Evolutionary conservation across 257 asterid species (phyloP).

Genomic region (Lycium barbarum): DNA sequence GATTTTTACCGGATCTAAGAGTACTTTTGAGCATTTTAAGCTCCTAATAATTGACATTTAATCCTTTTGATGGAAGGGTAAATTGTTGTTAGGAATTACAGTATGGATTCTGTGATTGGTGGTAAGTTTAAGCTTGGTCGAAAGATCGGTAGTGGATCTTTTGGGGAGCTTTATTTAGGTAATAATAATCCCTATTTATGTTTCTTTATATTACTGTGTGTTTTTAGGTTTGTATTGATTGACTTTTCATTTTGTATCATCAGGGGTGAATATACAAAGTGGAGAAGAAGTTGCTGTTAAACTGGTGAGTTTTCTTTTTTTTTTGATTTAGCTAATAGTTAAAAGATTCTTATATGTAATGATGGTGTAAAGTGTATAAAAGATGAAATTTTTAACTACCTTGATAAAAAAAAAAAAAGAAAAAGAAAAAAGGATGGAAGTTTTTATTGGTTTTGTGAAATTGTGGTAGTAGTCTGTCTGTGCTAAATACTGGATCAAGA

Average conservation of each 20-base stretch:
- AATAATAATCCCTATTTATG: slow-evolving; percentile 28
- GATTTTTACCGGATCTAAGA: neutral
- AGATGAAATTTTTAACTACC: neutral
- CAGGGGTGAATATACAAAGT: slow-evolving; percentile 76
- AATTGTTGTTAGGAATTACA: slow-evolving; percentile 34
- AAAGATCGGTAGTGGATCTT: slow-evolving; percentile 92
- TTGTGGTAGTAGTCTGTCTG: neutral
- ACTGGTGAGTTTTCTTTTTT: slow-evolving; percentile 57
- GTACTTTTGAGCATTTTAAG: neutral
- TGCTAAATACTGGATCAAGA: neutral
- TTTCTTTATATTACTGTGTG: neutral
- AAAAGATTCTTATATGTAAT: neutral
- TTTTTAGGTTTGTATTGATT: neutral
- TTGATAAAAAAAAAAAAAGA: too few species aligned
- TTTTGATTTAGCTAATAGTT: neutral
- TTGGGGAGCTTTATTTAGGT: slow-evolving; percentile 91
- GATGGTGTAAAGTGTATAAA: slow-evolving; percentile 1
- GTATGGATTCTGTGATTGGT: slow-evolving; percentile 79
- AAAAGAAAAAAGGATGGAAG: too few species aligned
- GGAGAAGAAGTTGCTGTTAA: slow-evolving; percentile 93
- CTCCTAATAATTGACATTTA: neutral
- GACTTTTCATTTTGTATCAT: neutral
- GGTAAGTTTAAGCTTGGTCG: slow-evolving; percentile 81
- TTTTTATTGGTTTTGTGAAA: neutral
- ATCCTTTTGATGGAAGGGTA: slow-evolving; percentile 9